Evolutionary conservation across 2,329 filamentous ascomycete genomes (phyloP), one percentile per base, ranked within the genome.

Genomic region (Huntiella decipiens): DNA sequence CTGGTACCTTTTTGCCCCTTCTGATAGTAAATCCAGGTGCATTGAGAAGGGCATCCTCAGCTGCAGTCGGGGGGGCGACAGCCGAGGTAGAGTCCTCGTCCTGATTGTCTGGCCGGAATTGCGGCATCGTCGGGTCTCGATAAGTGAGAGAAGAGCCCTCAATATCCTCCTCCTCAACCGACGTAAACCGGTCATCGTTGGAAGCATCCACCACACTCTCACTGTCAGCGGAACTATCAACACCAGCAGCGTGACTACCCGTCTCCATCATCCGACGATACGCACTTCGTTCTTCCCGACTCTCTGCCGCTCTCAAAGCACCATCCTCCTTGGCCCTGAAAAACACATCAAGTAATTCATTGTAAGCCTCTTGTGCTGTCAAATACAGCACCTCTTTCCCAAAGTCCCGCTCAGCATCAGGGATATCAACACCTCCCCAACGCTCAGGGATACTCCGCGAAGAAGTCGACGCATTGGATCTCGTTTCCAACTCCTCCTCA

Each of bases 371-470:
- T 59, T 95, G 86, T 0, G 84, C 86, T 31, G 92, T 77, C 58
- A 94, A 83, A 56, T 93, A 95, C 1, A 96, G 65, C 3, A 95
- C 81, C 57, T 96, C 85, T 53, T 81, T 84, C 34, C 84, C 85
- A 4, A 84, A 77, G 58, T 94, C 86, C 49, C 72, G 73, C 58
- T 94, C 86, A 1, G 80, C 78, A 52, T 82, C 76, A 1, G 82
- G 81, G 12, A 92, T 77, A 44, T 85, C 81, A 59, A 83, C 79
- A n/a, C 79, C 79, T 42, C 79, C 79, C 78, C 79, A 85, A 48
- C 79, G 70, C 58, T 87, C 79, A 10, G 80, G 75, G 6, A 81
- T 68, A 55, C 74, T 80, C 39, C 77, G 67, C 3, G 81, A 85
- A 1, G 81, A 85, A 0, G 77, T 78, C 4, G 80, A 83, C 1